phyloP scores from a whole-genome alignment of 768 basidiomycete species.

The Candolleomyces aberdarensis region DNA sequence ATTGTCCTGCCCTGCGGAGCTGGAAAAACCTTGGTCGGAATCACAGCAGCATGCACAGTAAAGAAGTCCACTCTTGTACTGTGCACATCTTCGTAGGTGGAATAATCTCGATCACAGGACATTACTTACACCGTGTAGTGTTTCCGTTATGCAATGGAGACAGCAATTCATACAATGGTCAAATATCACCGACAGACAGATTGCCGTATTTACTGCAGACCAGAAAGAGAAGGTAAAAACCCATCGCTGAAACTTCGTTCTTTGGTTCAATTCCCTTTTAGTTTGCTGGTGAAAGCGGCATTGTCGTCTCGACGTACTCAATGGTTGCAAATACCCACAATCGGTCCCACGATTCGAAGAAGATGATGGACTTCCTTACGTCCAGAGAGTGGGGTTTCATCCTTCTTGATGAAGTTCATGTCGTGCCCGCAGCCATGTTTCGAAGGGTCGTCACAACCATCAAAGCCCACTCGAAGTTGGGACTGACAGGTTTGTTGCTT shows the following conservation, averaged over 20 bases:
- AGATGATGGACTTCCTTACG: slow-evolving; percentile 99
- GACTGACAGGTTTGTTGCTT: slow-evolving; percentile 74
- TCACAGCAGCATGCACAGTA: slow-evolving; percentile 98
- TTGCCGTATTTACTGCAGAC: slow-evolving; percentile 96
- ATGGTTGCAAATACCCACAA: slow-evolving; percentile 99
- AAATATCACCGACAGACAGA: slow-evolving; percentile 94
- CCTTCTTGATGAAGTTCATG: slow-evolving; percentile 96
- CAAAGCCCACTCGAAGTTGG: slow-evolving; percentile 98
- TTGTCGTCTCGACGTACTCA: slow-evolving; percentile 98
- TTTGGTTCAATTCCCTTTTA: slow-evolving; percentile 26
- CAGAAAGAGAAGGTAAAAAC: slow-evolving; percentile 87
- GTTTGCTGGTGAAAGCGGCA: slow-evolving; percentile 97
- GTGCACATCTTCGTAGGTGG: slow-evolving; percentile 92
- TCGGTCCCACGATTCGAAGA: slow-evolving; percentile 97
- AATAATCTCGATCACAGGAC: slow-evolving; percentile 1
- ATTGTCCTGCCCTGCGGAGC: slow-evolving; percentile 98
- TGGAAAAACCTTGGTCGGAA: slow-evolving; percentile 98
- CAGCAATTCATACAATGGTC: slow-evolving; percentile 99
- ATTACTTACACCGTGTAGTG: slow-evolving; percentile 38
- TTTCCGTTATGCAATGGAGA: slow-evolving; percentile 98
- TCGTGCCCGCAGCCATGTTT: slow-evolving; percentile 99
- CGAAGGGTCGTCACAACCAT: slow-evolving; percentile 96
- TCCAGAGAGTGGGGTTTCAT: slow-evolving; percentile 99
- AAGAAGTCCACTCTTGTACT: slow-evolving; percentile 98
- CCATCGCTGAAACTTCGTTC: background rate